phyloP scores from a whole-genome alignment of 441 rosid genomes.

The Eutrema salsugineum region DNA sequence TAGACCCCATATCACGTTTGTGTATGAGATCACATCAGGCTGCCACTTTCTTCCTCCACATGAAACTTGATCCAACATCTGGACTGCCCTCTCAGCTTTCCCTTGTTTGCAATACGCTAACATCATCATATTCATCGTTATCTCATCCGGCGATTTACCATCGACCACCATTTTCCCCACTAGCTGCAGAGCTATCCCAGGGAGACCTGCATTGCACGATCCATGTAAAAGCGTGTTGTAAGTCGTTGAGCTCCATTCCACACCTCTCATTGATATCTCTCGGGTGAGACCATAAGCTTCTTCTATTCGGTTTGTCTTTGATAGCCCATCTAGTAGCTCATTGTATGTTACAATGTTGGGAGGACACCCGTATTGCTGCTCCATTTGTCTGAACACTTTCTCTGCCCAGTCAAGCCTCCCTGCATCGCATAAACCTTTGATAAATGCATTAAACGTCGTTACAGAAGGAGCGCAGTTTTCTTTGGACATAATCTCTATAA shows the following conservation, averaged over 20 bases:
- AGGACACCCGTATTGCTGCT: conserved; percentile 39
- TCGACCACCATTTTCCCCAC: conserved; percentile 57
- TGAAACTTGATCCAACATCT: conserved; percentile 39
- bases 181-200: conserved; percentile 48
- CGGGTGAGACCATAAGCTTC: conserved; percentile 47
- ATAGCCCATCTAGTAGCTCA: conserved; percentile 60
- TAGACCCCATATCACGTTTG: conserved; percentile 64
- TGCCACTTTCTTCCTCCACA: conserved; percentile 43
- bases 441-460: conserved; percentile 61
- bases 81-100: conserved; percentile 40
- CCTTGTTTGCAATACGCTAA: conserved; percentile 57
- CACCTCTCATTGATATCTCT: conserved; percentile 47
- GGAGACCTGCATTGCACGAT: conserved; percentile 47
- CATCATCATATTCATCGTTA: conserved; percentile 53
- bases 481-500: conserved; percentile 53
- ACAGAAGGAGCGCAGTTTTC: conserved; percentile 63
- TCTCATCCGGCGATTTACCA: conserved; percentile 58
- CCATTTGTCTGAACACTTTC: conserved; percentile 53
- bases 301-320: conserved; percentile 41
- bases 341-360: conserved; percentile 72
- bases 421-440: conserved; percentile 63
- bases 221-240: conserved; percentile 73
- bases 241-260: conserved; percentile 49
- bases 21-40: conserved; percentile 62
- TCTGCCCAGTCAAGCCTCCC: conserved; percentile 67